Conservation (phyloP, 148 eudicot genomes). For the Cornus kousa region DNA sequence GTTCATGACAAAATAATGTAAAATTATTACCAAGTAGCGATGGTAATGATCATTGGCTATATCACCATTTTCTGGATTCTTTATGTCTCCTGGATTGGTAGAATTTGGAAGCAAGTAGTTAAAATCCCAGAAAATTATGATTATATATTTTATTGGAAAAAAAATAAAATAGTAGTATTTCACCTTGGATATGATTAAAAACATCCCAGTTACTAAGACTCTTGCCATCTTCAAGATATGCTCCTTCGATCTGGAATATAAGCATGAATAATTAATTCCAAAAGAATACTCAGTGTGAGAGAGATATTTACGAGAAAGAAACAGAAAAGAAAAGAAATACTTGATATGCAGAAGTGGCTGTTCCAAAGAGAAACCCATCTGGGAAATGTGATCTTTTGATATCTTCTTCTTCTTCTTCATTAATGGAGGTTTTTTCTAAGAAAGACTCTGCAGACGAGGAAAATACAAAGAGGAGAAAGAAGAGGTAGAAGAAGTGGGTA, state of each 20-base stretch:
- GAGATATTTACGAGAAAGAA: neutral
- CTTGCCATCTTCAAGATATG: conserved; percentile 57
- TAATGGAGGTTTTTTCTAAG: conserved; percentile 7
- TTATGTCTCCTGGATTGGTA: conserved; percentile 29
- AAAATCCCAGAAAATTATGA: too few species aligned
- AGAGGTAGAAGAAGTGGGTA: neutral
- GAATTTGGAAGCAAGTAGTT: neutral
- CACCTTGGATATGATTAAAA: conserved; percentile 41
- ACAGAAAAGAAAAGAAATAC: conserved; percentile 17
- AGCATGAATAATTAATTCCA: neutral
- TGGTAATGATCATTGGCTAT: conserved; percentile 85
- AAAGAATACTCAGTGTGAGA: neutral
- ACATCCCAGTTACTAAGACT: conserved; percentile 69
- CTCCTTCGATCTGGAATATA: conserved; percentile 58
- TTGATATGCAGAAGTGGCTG: conserved; percentile 70
- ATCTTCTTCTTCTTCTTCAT: conserved; percentile 17
- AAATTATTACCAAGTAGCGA: conserved; percentile 51
- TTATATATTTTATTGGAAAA: too few species aligned
- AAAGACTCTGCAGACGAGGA: neutral
- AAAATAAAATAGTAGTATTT: too few species aligned
- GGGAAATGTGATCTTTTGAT: conserved; percentile 58
- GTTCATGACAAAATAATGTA: neutral
- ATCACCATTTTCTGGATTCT: conserved; percentile 55
- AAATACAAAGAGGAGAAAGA: conserved; percentile 4
- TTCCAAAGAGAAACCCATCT: conserved; percentile 61